phyloP scores from a whole-genome alignment of 2,329 filamentous ascomycete species.

The Ophiocordyceps camponoti-saundersi region DNA sequence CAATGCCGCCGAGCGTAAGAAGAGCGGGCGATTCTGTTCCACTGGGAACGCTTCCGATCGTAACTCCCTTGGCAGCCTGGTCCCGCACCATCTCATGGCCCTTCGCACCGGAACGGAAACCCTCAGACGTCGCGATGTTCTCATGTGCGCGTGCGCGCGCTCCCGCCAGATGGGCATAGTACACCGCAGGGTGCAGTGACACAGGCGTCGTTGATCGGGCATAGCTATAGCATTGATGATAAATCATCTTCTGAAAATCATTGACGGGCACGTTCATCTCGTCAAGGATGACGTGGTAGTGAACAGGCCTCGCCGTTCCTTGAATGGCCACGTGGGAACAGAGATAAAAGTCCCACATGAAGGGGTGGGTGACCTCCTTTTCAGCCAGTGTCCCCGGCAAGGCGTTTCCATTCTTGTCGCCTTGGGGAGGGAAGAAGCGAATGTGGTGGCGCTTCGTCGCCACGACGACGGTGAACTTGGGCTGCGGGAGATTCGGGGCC shows the following conservation, averaged over 20 bases:
- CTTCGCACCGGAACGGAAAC: conserved; percentile 25
- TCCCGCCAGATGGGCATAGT: conserved; percentile 87
- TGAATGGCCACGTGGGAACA: conserved; percentile 61
- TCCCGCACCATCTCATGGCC: conserved; percentile 22
- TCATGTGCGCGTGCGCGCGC: conserved; percentile 67
- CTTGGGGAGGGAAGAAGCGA: conserved; percentile 64
- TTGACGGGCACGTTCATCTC: conserved; percentile 53
- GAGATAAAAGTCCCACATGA: conserved; percentile 73
- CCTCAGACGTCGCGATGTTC: conserved; percentile 24
- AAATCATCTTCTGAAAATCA: conserved; percentile 72
- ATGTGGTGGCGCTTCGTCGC: conserved; percentile 91
- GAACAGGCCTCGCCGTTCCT: conserved; percentile 80
- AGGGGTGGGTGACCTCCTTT: conserved; percentile 75
- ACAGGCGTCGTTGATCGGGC: conserved; percentile 84
- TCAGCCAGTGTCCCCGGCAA: conserved; percentile 80
- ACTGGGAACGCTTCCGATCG: conserved; percentile 7
- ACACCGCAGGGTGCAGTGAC: conserved; percentile 75
- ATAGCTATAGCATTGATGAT: conserved; percentile 90
- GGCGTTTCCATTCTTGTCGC: conserved; percentile 65
- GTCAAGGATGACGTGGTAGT: conserved; percentile 80
- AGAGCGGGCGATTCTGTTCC: conserved; percentile 12
- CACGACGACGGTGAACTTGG: conserved; percentile 72
- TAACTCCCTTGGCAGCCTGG: conserved; percentile 21
- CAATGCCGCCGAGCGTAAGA: conserved; percentile 13
- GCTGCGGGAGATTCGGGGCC: conserved; percentile 15